These are phyloP conservation scores for Saccharomyces cerevisiae DNA, from an alignment of 805 yeast species.

Conservation along the genomic window DNA sequence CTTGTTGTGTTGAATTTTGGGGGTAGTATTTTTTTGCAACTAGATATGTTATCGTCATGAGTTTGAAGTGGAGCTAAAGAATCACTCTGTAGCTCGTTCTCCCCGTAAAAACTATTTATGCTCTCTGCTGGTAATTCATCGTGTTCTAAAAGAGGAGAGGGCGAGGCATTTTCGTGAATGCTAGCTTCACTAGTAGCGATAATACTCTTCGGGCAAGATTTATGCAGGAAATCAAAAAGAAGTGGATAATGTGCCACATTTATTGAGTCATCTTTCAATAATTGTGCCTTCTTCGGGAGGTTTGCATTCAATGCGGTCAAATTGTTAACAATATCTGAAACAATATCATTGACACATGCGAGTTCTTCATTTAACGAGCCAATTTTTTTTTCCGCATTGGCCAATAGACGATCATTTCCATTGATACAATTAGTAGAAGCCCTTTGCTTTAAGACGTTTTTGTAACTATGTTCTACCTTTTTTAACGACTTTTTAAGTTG, in stretches of 20 bases:
- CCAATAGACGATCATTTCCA: conserved; percentile 8
- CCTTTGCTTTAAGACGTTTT: conserved; percentile 10
- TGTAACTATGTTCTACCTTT: conserved; percentile 17
- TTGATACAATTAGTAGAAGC: neutral
- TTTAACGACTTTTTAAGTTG: conserved; percentile 17
- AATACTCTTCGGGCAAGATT: conserved; percentile 4
- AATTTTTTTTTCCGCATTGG: neutral
- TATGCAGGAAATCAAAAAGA: conserved; percentile 27
- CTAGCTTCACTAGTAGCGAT: conserved; percentile 15
- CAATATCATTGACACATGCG: conserved; percentile 6
- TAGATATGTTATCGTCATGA: neutral
- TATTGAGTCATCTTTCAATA: conserved; percentile 31
- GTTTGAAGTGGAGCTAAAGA: neutral
- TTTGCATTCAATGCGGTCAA: conserved; percentile 31
- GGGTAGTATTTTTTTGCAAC: conserved; percentile 3
- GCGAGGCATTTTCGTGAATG: conserved; percentile 2
- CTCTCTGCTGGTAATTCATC: neutral
- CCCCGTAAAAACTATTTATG: neutral
- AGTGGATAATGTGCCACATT: conserved; percentile 39
- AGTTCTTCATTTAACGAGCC: conserved; percentile 5
- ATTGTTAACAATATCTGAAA: conserved; percentile 13
- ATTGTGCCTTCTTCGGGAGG: conserved; percentile 32
- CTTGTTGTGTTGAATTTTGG: conserved; percentile 7
- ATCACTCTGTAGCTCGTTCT: conserved; percentile 3
- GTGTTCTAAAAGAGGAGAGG: neutral